phyloP scores from a whole-genome alignment of 352 stramenopile genomes.

The Phytophthora citrophthora region DNA sequence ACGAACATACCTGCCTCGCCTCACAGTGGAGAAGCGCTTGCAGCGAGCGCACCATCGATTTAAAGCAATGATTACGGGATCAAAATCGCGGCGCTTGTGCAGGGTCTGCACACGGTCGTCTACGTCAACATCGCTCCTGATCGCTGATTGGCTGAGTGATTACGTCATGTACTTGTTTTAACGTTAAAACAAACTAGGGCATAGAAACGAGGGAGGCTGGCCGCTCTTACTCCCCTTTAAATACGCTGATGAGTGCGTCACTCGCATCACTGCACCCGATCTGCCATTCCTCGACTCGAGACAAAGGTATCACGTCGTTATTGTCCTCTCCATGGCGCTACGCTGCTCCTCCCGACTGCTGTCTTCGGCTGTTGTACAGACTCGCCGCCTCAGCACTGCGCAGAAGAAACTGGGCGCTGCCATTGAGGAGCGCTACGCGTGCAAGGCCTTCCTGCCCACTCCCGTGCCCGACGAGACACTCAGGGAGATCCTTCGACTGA shows the following conservation, averaged over 20 bases:
- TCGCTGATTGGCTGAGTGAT: too few relatives aligned
- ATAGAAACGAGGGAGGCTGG: too few relatives aligned
- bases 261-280: background rate
- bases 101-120: too few relatives aligned
- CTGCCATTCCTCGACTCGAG: background rate
- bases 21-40: too few relatives aligned
- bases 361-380: background rate
- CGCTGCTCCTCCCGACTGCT: constrained; percentile 9
- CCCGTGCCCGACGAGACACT: constrained; percentile 63
- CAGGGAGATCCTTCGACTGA: constrained; percentile 66
- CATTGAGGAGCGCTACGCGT: constrained; percentile 45
- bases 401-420: constrained; percentile 19
- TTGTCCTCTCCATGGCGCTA: background rate
- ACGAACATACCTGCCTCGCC: too few relatives aligned
- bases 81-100: too few relatives aligned
- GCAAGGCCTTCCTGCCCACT: constrained; percentile 51
- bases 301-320: background rate
- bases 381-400: constrained; percentile 15
- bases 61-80: too few relatives aligned
- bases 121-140: too few relatives aligned
- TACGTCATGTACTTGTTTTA: too few relatives aligned
- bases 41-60: too few relatives aligned
- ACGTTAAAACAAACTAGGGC: too few relatives aligned
- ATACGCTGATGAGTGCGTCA: background rate
- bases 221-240: background rate